Evolutionary conservation across 345 rosid species (phyloP).

Genomic region (Pugionium cornutum): DNA sequence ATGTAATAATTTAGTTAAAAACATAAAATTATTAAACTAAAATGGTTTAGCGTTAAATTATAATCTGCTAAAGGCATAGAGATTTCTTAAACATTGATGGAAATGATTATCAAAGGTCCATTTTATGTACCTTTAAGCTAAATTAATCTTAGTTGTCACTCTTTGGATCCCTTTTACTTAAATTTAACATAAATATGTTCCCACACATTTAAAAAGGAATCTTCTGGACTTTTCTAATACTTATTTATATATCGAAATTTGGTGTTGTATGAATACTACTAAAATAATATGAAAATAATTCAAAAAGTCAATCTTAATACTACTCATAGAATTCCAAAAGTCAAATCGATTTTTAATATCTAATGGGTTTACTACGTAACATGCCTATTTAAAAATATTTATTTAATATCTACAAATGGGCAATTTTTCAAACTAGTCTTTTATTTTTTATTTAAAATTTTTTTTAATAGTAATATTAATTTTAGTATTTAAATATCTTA

Average conservation of each 20-base stretch:
- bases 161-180: slow-evolving; percentile 24
- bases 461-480: too few relatives aligned
- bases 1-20: too few relatives aligned
- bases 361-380: not conserved
- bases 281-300: not conserved
- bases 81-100: not conserved
- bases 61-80: not conserved
- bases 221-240: not conserved
- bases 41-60: not conserved
- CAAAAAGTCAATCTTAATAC: slow-evolving; percentile 15
- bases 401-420: too few relatives aligned
- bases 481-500: too few relatives aligned
- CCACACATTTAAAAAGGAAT: slow-evolving; percentile 19
- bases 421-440: too few relatives aligned
- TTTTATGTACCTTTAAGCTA: slow-evolving; percentile 21
- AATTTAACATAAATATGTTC: slow-evolving; percentile 24
- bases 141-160: slow-evolving; percentile 18
- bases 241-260: not conserved
- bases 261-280: slow-evolving; percentile 12
- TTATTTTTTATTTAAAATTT: too few relatives aligned
- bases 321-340: not conserved
- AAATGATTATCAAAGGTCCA: slow-evolving; percentile 10
- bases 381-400: not conserved
- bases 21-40: too few relatives aligned
- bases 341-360: slow-evolving; percentile 1